Evolutionary conservation across 768 basidiomycete genomes (phyloP).

Genomic region (Suillus decipiens): DNA sequence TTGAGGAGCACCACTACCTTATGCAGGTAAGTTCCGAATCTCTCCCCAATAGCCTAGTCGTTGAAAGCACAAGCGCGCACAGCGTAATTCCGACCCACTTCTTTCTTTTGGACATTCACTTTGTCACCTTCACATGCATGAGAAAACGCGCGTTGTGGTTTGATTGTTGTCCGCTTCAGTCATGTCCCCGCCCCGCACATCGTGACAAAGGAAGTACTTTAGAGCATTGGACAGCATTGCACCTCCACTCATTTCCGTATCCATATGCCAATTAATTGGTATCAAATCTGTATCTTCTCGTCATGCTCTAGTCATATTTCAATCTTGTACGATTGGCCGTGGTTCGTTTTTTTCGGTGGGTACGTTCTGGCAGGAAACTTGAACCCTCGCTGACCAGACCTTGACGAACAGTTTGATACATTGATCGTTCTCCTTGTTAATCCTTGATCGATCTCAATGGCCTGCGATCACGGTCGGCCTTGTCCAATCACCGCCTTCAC

Average conservation of each 20-base stretch:
- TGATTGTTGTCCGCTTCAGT: not conserved
- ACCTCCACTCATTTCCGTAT: not conserved
- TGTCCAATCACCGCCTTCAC: not conserved
- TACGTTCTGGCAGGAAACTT: not conserved
- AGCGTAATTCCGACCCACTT: not conserved
- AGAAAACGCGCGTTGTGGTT: not conserved
- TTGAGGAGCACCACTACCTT: conserved; percentile 18
- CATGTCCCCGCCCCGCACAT: not conserved
- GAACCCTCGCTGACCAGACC: not conserved
- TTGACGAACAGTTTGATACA: conserved; percentile 1
- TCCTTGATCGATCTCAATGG: conserved; percentile 2
- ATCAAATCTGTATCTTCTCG: not conserved
- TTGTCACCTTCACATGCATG: not conserved
- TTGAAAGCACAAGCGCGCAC: not conserved
- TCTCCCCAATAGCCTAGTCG: not conserved
- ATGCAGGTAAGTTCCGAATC: not conserved
- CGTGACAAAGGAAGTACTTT: not conserved
- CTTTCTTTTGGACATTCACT: not conserved
- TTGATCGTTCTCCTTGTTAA: not conserved
- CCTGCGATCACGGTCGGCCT: not conserved
- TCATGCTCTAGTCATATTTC: not conserved
- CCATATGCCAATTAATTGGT: not conserved
- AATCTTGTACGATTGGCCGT: not conserved
- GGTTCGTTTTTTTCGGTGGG: not conserved
- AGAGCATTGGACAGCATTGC: not conserved